Evolutionary conservation across 2,329 filamentous ascomycete species (phyloP).

Genomic region (Balansia obtecta): DNA sequence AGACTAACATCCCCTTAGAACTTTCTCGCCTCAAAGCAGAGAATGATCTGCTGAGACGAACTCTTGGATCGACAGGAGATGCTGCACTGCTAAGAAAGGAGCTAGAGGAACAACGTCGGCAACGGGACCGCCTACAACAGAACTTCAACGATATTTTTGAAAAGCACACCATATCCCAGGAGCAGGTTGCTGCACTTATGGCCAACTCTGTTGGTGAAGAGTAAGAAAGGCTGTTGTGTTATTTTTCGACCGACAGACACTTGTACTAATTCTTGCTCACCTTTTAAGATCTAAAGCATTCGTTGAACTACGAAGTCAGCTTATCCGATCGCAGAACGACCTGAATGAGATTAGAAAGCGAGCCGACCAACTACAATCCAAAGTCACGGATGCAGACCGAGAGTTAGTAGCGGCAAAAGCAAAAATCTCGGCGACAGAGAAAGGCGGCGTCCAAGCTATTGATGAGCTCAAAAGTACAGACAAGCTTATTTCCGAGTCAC

Average conservation of each 20-base stretch:
- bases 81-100: constrained; percentile 41
- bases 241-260: too few relatives aligned
- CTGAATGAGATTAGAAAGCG: constrained; percentile 31
- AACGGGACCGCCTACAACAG: constrained; percentile 38
- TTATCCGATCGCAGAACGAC: constrained; percentile 32
- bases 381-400: constrained; percentile 40
- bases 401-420: constrained; percentile 39
- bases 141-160: constrained; percentile 45
- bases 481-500: constrained; percentile 43
- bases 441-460: constrained; percentile 41
- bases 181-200: constrained; percentile 43
- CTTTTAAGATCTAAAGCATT: constrained; percentile 43
- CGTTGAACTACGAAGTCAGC: constrained; percentile 35
- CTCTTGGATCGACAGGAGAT: constrained; percentile 40
- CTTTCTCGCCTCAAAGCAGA: constrained; percentile 49
- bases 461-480: constrained; percentile 48
- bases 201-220: constrained; percentile 39
- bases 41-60: constrained; percentile 44
- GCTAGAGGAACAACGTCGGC: constrained; percentile 40
- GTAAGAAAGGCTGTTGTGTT: constrained; percentile 37
- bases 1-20: constrained; percentile 34
- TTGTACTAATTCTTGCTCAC: constrained; percentile 13
- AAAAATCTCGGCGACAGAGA: constrained; percentile 41
- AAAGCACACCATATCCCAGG: constrained; percentile 42
- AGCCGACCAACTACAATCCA: constrained; percentile 31